Base-by-base conservation (phyloP, 768 basidiomycete genomes). In the Paxillus involutus region DNA sequence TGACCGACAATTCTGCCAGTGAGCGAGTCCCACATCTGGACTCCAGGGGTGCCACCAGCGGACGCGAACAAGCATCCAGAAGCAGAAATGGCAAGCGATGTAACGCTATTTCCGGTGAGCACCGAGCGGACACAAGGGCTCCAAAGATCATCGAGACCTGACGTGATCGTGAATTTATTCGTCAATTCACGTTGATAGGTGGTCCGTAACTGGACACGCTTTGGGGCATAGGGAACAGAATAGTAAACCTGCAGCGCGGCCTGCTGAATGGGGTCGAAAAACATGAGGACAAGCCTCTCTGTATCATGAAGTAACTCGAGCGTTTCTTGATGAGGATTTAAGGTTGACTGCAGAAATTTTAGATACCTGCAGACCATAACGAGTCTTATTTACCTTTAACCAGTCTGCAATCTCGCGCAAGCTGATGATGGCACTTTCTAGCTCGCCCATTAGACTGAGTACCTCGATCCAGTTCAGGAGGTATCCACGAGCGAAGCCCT, bases 21-120 rank as follows among this genome's bases (percentile, higher is more conserved):
- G 32, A 59, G 43, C 30, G 21, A 29, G 33, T 63, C 60, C 63
- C 63, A 64, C 19, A 64, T n/a, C 21, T 61, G 60, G 33, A 64
- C 60, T 37, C 59, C 59, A 59, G 91, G 88, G 11, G 24, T 29
- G 14, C 43, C 53, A 39, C 56, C 56, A 29, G 56, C 60, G 6
- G 63, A 59, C 8, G 62, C 63, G 26, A 61, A 57, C 36, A 56
- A 39, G 10, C 49, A 48, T 12, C 63, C 63, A 40, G 59, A 58
- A 50, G 55, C 21, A 57, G 56, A 62, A 43, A 57, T 51, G 17
- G 51, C 55, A 30, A 63, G 58, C 26, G 59, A 64, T 39, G 49
- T 41, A 9, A 64, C 33, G 12, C 37, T 8, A 36, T 19, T 14
- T 19, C 49, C 55, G 9, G 55, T 55, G 37, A 42, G 48, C 7